A percentile compares a stretch with the other conserved stretches of the same genome.
phyloP scores from a whole-genome alignment of 2,329 filamentous ascomycete species.

The Trichophyton mentagrophytes region DNA sequence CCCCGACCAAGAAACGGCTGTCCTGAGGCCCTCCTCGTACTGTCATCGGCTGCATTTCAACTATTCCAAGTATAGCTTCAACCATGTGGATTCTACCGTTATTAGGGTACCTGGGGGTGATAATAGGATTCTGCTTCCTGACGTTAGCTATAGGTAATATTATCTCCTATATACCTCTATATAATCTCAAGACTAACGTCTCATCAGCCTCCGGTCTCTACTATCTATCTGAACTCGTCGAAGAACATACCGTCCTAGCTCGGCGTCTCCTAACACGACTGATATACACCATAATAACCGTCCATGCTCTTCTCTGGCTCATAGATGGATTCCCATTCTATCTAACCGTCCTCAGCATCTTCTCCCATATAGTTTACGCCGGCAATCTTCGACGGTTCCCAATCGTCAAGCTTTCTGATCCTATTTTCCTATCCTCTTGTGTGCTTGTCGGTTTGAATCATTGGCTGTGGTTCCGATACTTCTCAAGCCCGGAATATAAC shows the following conservation, averaged over 20 bases:
- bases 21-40: background rate
- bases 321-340: conserved; percentile 75
- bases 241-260: conserved; percentile 89
- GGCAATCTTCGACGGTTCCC: conserved; percentile 69
- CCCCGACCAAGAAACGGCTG: background rate
- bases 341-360: conserved; percentile 61
- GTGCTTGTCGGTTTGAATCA: conserved; percentile 79
- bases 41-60: background rate
- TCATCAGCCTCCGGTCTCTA: conserved; percentile 79
- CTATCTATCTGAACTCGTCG: conserved; percentile 93
- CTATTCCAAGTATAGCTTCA: background rate
- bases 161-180: conserved; percentile 18
- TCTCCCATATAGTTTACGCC: conserved; percentile 72
- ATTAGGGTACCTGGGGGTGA: conserved; percentile 74
- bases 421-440: conserved; percentile 73
- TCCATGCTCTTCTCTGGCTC: conserved; percentile 62
- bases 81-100: conserved; percentile 93
- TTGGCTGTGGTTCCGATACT: conserved; percentile 91
- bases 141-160: conserved; percentile 75
- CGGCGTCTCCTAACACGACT: conserved; percentile 74
- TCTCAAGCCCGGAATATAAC: conserved; percentile 46
- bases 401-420: conserved; percentile 74
- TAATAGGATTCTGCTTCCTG: conserved; percentile 83
- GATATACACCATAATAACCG: conserved; percentile 66
- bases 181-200: conserved; percentile 3